Percentiles rank a stretch among this genome's conserved stretches.
Conservation (phyloP, 31 red algal species). For the Asparagopsis taxiformis region DNA sequence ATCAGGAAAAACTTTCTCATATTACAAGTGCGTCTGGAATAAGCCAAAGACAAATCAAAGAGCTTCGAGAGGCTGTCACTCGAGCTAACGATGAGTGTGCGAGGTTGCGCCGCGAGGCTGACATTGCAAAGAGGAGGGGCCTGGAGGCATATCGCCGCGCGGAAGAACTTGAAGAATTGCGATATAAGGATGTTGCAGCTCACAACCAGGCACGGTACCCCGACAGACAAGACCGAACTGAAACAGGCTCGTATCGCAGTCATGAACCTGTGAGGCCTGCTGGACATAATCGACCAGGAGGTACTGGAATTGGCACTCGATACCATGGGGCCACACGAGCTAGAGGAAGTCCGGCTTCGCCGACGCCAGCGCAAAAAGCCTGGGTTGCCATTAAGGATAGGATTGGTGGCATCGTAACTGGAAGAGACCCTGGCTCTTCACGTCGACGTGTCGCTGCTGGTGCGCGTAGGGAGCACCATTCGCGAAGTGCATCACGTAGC, state of each 20-base stretch:
- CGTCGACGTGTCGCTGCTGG: slow-evolving; percentile 3
- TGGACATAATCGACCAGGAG: slow-evolving; percentile 27
- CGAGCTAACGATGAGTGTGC: slow-evolving; percentile 53
- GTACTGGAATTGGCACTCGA: slow-evolving; percentile 14
- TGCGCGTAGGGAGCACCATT: slow-evolving; percentile 9
- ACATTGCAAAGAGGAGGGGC: slow-evolving; percentile 44
- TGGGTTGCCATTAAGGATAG: slow-evolving; percentile 47
- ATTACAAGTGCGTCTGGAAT: slow-evolving; percentile 47
- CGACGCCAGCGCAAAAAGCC: slow-evolving; percentile 38
- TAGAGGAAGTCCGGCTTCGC: slow-evolving; percentile 6
- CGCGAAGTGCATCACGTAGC: slow-evolving; percentile 6
- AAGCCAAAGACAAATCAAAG: slow-evolving; percentile 56
- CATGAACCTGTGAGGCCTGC: slow-evolving; percentile 17
- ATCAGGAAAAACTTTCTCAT: slow-evolving; percentile 59
- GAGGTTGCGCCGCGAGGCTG: slow-evolving; percentile 47
- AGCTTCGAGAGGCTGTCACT: slow-evolving; percentile 50
- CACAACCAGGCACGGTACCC: slow-evolving; percentile 26
- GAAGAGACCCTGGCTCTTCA: slow-evolving; percentile 10
- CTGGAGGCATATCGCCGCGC: slow-evolving; percentile 46
- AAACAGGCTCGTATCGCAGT: slow-evolving; percentile 33
- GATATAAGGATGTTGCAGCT: slow-evolving; percentile 29
- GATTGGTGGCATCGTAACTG: slow-evolving; percentile 37
- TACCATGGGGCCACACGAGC: slow-evolving; percentile 28
- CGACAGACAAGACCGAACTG: slow-evolving; percentile 29
- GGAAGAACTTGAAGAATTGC: slow-evolving; percentile 49